Evolutionary conservation across 2,329 filamentous ascomycete genomes (phyloP), one percentile per base, ranked within the genome.

Genomic region (Ramularia endophylla): DNA sequence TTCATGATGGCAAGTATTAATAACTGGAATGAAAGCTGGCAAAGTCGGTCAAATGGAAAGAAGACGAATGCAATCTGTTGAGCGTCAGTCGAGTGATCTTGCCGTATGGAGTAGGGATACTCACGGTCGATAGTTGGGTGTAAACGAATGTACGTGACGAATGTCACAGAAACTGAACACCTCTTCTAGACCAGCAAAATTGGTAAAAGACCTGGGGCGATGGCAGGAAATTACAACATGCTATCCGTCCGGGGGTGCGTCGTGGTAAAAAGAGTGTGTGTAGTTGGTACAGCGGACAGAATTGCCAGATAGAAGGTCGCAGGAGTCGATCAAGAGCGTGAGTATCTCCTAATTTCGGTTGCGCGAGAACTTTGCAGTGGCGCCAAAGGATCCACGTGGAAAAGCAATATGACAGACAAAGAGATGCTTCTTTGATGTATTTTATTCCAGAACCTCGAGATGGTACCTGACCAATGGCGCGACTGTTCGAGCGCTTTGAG

Each of bases 91-190:
- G 40, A 38, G 32, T 30, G 29, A 12, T 17, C 12, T 9, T 9
- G n/a, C n/a, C n/a, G n/a, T n/a, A n/a, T n/a, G n/a, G n/a, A n/a
- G n/a, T n/a, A n/a, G 27, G 28, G 7, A 18, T 18, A 45, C 52
- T 47, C 48, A 60, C 56, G 60, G 62, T 68, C 58, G 41, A 61
- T 59, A 59, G 54, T 48, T 50, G 44, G 46, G 48, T 58, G 54
- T 62, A 72, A 73, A 71, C 68, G 70, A 73, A 66, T 72, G 70
- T 67, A 69, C 61, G 69, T 71, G 69, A 71, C 68, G 57, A 64
- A 49, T 53, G 55, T 53, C 57, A 57, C 57, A 53, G 53, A 41
- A 45, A 49, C 42, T 41, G 46, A 51, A 52, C 19, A 48, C 51
- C 47, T 52, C 49, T 47, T 52, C 29, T 43, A 35, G 38, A 36